Percentiles rank a stretch among this genome's conserved stretches.
These are phyloP conservation scores for Geranomyces michiganensis DNA, from an alignment of 192 early-diverging fungal species.

Conservation along the genomic window DNA sequence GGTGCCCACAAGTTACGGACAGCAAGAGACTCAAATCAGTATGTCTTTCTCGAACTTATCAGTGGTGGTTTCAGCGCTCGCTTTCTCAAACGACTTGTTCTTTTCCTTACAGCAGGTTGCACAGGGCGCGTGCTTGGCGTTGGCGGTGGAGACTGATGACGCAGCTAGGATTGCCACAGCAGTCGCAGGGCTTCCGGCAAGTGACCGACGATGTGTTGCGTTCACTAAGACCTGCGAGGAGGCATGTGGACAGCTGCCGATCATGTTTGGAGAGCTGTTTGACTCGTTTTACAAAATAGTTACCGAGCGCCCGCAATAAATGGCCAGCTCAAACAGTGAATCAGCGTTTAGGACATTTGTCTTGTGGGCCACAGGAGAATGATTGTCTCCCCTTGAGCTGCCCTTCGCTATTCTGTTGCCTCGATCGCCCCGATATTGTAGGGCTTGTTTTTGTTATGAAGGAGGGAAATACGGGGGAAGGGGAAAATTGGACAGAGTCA, in stretches of 20 bases:
- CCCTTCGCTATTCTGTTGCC: too few relatives aligned
- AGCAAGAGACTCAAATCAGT: neutral
- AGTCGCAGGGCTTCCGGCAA: conserved; percentile 3
- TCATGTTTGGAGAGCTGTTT: conserved; percentile 34
- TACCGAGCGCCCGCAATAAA: neutral
- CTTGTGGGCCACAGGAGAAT: too few relatives aligned
- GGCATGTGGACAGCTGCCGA: conserved; percentile 27
- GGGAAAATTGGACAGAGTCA: too few relatives aligned
- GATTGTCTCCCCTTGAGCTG: too few relatives aligned
- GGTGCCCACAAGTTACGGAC: neutral
- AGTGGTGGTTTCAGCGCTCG: too few relatives aligned
- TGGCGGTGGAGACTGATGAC: conserved; percentile 18
- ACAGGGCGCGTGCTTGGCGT: conserved; percentile 21
- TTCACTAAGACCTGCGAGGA: conserved; percentile 28
- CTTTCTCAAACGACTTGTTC: too few relatives aligned
- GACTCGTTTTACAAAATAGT: conserved; percentile 29
- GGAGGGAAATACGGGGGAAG: too few relatives aligned
- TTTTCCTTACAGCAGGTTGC: conserved; percentile 1
- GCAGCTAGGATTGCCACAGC: conserved; percentile 10
- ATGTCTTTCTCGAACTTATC: too few relatives aligned
- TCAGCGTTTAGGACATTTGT: too few relatives aligned
- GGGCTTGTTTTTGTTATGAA: too few relatives aligned
- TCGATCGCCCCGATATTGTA: too few relatives aligned
- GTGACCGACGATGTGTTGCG: conserved; percentile 12
- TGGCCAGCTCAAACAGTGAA: too few relatives aligned